Base-by-base conservation (phyloP, 805 yeast species). In the Myxozyma udenii region DNA sequence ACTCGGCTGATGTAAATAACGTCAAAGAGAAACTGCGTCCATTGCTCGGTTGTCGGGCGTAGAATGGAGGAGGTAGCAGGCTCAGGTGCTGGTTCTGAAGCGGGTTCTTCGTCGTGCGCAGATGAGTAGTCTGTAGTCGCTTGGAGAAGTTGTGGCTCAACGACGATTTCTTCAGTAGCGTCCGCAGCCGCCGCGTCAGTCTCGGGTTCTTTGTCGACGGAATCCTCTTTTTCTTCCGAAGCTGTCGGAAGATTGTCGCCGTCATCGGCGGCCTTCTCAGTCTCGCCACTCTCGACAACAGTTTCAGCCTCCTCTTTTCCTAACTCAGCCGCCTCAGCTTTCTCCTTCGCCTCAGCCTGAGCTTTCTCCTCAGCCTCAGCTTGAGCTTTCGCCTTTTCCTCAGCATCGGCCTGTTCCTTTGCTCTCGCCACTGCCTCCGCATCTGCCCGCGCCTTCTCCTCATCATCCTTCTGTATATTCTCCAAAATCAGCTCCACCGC, bases 21-120 rank as follows among this genome's bases (percentile, higher is more conserved):
- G 41, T 54, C 58, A 38, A 54, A 54, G 16, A 45, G 51, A 9
- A 54, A 36, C 32, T 54, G 58, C 16, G 40, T 22, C 58, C 55
- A 51, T 14, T 51, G 55, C 30, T 46, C 46, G 14, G 24, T 16
- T 2, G 51, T 36, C 32, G 44, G 33, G 14, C 6, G 23, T 5
- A n/a, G 18, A 23, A 21, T n/a, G 18, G 43, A 7, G n/a, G 43
- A 6, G 30, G 43, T 39, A 18, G 3, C 16, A 6, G 43, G 43
- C 11, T 5, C 5, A 9, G 30, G 4, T 9, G 30, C 23, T 2
- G 43, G 11, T 36, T 11, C 21, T n/a, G 39, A 7, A 4, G 28
- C 3, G 5, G 46, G 6, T 3, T 18, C 9, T 19, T 28, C 49
- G 14, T n/a, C 30, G 25, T 24, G 5, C 12, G 4, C 35, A 26